These are phyloP conservation scores for Albophoma yamanashiensis DNA, from an alignment of 2,329 filamentous ascomycete species.

Conservation along the genomic window DNA sequence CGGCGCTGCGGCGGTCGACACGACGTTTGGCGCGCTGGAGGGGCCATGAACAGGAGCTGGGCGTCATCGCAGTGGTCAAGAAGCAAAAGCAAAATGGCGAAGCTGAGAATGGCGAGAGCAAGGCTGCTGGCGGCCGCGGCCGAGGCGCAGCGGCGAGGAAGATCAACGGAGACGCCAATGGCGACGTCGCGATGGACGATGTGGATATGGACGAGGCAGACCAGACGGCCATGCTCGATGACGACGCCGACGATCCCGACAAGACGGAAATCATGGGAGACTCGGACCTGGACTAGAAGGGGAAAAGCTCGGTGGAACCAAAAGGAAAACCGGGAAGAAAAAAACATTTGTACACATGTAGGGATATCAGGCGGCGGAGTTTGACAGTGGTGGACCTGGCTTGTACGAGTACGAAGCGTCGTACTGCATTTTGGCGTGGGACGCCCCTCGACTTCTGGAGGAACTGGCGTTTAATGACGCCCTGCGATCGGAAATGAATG, in stretches of 20 bases:
- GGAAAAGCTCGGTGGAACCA: background rate
- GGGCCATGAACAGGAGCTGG: slow-evolving; percentile 30
- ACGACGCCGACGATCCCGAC: slow-evolving; percentile 33
- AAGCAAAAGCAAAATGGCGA: slow-evolving; percentile 18
- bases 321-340: background rate
- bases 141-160: slow-evolving; percentile 5
- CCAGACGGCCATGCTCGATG: slow-evolving; percentile 22
- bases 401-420: background rate
- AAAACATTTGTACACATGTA: background rate
- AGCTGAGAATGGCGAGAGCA: slow-evolving; percentile 17
- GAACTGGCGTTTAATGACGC: background rate
- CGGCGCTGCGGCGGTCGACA: slow-evolving; percentile 51
- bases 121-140: slow-evolving; percentile 15
- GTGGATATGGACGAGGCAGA: slow-evolving; percentile 40
- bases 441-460: background rate
- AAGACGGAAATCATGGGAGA: slow-evolving; percentile 26
- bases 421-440: background rate
- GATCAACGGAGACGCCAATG: slow-evolving; percentile 25
- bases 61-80: slow-evolving; percentile 38
- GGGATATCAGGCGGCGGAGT: background rate
- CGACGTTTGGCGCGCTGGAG: slow-evolving; percentile 63
- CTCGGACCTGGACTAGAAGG: slow-evolving; percentile 20
- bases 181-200: slow-evolving; percentile 40
- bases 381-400: background rate
- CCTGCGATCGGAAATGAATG: background rate